Evolutionary conservation across 2,329 filamentous ascomycete species (phyloP).

Genomic region (Hypoxylon sp.): DNA sequence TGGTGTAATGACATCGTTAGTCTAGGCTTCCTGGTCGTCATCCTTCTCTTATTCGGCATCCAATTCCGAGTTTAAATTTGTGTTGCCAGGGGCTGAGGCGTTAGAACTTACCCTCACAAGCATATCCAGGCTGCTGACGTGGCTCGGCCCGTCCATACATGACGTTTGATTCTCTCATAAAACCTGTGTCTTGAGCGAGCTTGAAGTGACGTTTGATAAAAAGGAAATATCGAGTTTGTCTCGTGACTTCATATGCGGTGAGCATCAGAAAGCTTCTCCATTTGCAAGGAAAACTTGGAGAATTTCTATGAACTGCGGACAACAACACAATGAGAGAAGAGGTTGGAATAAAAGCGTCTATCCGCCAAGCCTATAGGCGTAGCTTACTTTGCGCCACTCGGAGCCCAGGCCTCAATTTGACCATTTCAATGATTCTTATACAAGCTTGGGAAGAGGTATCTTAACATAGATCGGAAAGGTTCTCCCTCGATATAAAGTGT

Average conservation of each 20-base stretch:
- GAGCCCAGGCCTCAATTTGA: slow-evolving; percentile 17
- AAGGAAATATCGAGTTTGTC: slow-evolving; percentile 6
- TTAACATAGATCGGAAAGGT: slow-evolving; percentile 12
- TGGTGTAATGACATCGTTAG: not conserved
- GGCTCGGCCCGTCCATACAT: slow-evolving; percentile 45
- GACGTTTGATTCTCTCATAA: slow-evolving; percentile 22
- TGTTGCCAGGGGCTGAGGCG: slow-evolving; percentile 37
- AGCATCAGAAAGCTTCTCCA: slow-evolving; percentile 6
- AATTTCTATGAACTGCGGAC: slow-evolving; percentile 4
- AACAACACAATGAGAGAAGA: slow-evolving; percentile 24
- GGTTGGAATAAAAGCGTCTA: slow-evolving; percentile 31
- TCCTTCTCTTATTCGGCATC: slow-evolving; percentile 1
- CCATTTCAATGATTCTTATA: slow-evolving; percentile 13
- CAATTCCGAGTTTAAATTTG: slow-evolving; percentile 19
- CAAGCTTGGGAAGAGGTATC: slow-evolving; percentile 2
- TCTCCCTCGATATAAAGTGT: slow-evolving; percentile 13
- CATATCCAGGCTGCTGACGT: slow-evolving; percentile 45
- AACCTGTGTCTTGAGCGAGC: slow-evolving; percentile 12
- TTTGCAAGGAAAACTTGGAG: slow-evolving; percentile 7
- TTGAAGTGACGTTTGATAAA: slow-evolving; percentile 4
- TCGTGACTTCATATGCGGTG: slow-evolving; percentile 13
- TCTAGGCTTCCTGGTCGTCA: slow-evolving; percentile 9
- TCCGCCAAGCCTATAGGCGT: slow-evolving; percentile 11
- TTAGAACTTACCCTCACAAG: slow-evolving; percentile 43
- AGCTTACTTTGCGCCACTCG: slow-evolving; percentile 29